Evolutionary conservation across 23 red algal genomes (phyloP).

Genomic region (Gracilaria gracilis): DNA sequence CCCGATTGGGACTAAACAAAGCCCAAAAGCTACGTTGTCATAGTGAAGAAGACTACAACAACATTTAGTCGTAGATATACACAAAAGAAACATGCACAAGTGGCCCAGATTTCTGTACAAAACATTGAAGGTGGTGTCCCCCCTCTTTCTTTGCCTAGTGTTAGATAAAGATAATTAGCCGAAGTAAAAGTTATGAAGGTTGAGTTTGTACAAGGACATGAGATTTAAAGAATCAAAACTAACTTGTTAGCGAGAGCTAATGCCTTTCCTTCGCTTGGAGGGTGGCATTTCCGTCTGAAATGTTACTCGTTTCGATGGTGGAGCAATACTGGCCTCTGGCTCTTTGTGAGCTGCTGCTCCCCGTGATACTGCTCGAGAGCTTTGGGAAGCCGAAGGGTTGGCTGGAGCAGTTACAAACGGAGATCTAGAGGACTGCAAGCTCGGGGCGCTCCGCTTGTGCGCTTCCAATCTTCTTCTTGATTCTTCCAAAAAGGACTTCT

Average conservation of each 20-base stretch:
- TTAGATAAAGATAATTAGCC: constrained; percentile 20
- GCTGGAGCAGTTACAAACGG: neutral
- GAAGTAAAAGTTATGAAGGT: neutral
- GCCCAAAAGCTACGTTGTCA: too few relatives aligned
- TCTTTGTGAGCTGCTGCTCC: neutral
- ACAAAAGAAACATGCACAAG: neutral
- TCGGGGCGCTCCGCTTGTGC: constrained; percentile 9
- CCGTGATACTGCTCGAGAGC: neutral
- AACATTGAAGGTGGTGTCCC: neutral
- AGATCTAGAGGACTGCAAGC: neutral
- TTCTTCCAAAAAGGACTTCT: neutral
- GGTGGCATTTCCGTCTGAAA: neutral
- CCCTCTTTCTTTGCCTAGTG: neutral
- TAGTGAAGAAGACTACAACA: neutral
- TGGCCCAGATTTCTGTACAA: neutral
- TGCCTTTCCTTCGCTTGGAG: constrained; percentile 4
- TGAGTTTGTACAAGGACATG: neutral
- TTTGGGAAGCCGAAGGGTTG: neutral
- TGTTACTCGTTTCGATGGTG: neutral
- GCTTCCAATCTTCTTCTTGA: constrained; percentile 27
- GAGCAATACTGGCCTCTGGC: neutral
- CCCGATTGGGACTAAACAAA: too few relatives aligned
- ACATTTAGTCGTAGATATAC: neutral
- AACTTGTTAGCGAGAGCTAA: neutral
- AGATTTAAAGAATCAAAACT: neutral